Base-by-base conservation (phyloP, 805 yeast genomes). In the Ogataea kodamae region DNA sequence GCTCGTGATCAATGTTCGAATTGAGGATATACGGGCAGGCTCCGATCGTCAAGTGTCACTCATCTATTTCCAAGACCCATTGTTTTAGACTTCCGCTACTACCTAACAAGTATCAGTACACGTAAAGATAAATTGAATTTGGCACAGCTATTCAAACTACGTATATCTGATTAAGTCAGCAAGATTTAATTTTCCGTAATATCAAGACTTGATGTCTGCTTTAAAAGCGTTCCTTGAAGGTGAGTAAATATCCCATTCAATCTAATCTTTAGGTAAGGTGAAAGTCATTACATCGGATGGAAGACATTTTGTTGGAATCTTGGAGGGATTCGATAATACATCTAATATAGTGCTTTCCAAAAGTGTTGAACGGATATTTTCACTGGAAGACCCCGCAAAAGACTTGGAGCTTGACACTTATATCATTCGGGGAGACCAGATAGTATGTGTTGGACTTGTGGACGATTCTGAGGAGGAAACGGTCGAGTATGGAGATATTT, bases 261-360 rank as follows among this genome's bases (percentile, higher is more conserved):
- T 43, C 42, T 47, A 47, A 28, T 49, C n/a, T 45, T 36, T 31
- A 49, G 76, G 70, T 45, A 62, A 62, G 43, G 78, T 78, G 9
- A 69, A 76, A 33, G 67, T 77, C 18, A 59, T 78, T 27, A 74
- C 81, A 3, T 64, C 77, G 5, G 81, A 75, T 43, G 83, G 81
- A 8, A 60, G 74, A 30, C 62, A 69, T 33, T 64, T 72, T 25
- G 50, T 64, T 22, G 80, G 76, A 4, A 59, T 48, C 13, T 48
- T 74, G 11, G 70, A 67, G 44, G 87, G 89, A 5, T 81, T 65
- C 47, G 90, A 82, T 53, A 74, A 76, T 42, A 65, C 74, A 27
- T 73, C 83, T 15, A 82, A 82, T 49, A 49, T 82, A 21, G 62
- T 81, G 23, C 56, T 81, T 24, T 59, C 74, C 3, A 57, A 66